Percentiles rank a stretch among this genome's conserved stretches.
phyloP scores from a whole-genome alignment of 306 rosid species.

The Acacia crassicarpa region DNA sequence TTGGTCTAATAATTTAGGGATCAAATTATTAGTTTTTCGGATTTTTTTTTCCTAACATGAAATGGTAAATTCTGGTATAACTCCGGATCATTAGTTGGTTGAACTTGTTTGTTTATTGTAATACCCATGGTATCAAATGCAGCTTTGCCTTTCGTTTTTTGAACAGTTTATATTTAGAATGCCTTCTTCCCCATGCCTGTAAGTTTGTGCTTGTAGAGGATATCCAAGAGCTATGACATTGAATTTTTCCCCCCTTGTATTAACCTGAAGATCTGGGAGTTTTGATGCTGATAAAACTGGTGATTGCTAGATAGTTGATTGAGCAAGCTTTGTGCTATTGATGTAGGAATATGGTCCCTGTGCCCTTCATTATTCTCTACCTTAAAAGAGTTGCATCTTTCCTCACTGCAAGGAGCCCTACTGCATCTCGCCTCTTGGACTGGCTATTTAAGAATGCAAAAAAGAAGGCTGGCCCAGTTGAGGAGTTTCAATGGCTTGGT shows the following conservation, averaged over 20 bases:
- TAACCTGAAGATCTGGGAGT: neutral
- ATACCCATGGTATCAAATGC: neutral
- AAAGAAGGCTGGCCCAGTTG: slow-evolving; percentile 85
- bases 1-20: neutral
- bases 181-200: neutral
- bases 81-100: neutral
- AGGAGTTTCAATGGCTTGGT: slow-evolving; percentile 99
- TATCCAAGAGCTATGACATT: neutral
- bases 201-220: slow-evolving; percentile 4
- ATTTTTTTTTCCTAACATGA: neutral
- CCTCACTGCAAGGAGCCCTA: slow-evolving; percentile 67
- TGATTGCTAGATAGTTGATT: slow-evolving; percentile 13
- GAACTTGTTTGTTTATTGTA: slow-evolving; percentile 30
- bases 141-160: neutral
- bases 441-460: slow-evolving; percentile 74
- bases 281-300: slow-evolving; percentile 9
- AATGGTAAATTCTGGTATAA: neutral
- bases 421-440: slow-evolving; percentile 59
- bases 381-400: slow-evolving; percentile 67
- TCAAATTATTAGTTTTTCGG: neutral
- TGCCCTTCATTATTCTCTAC: slow-evolving; percentile 86
- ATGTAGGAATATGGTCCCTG: slow-evolving; percentile 92
- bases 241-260: slow-evolving; percentile 7
- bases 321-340: slow-evolving; percentile 23
- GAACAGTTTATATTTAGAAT: slow-evolving; percentile 5